Evolutionary conservation across 169 alveolate genomes (phyloP).

Genomic region (Ichthyophthirius multifiliis): DNA sequence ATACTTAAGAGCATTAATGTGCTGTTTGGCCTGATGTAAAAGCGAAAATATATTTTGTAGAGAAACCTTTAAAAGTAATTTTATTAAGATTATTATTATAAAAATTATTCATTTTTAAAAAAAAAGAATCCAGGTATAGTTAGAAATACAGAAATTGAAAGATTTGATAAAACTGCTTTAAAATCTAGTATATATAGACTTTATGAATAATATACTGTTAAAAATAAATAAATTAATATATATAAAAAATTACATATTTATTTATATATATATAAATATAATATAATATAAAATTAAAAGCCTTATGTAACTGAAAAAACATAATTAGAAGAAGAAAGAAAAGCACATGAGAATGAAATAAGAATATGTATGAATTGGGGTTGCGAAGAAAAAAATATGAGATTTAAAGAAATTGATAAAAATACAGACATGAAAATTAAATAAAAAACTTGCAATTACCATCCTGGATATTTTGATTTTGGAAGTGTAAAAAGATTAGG

Average conservation of each 20-base stretch:
- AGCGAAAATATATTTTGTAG: slow-evolving; percentile 81
- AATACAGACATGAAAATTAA: slow-evolving; percentile 37
- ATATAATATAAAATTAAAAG: background rate
- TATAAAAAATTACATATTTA: no score
- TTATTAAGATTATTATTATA: background rate
- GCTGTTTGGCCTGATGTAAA: slow-evolving; percentile 85
- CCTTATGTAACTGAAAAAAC: slow-evolving; percentile 44
- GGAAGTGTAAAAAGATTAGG: slow-evolving; percentile 22
- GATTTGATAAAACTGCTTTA: slow-evolving; percentile 54
- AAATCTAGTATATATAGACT: slow-evolving; percentile 62
- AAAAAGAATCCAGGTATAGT: background rate
- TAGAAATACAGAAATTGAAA: slow-evolving; percentile 15
- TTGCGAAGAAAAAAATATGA: slow-evolving; percentile 54
- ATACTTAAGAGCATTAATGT: slow-evolving; percentile 58
- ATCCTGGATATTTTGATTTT: slow-evolving; percentile 64
- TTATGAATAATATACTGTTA: slow-evolving; percentile 59
- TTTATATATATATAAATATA: background rate
- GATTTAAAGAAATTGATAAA: slow-evolving; percentile 69
- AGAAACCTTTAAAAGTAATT: slow-evolving; percentile 32
- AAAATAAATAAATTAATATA: background rate
- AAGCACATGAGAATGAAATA: slow-evolving; percentile 57
- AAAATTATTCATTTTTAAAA: background rate
- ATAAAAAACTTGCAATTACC: slow-evolving; percentile 44
- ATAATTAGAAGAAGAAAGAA: slow-evolving; percentile 54
- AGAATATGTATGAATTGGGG: slow-evolving; percentile 81